phyloP scores from a whole-genome alignment of 2,329 filamentous ascomycete genomes.

The Lomentospora prolificans region DNA sequence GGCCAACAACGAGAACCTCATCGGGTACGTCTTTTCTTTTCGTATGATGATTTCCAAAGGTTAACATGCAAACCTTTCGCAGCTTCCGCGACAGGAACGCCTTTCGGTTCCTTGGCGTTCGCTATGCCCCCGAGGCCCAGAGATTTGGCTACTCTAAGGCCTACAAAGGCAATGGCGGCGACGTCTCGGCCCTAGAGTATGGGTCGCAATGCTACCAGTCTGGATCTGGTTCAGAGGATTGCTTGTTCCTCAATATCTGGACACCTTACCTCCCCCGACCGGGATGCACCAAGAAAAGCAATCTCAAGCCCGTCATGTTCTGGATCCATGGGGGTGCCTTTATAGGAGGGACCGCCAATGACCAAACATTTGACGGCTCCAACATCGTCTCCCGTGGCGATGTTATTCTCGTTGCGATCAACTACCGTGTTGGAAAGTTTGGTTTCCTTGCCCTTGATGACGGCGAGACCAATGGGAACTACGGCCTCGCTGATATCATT shows the following conservation, averaged over 20 bases:
- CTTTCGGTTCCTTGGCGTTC: conserved; percentile 37
- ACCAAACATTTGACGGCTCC: conserved; percentile 40
- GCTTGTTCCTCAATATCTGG: conserved; percentile 35
- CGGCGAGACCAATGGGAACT: conserved; percentile 50
- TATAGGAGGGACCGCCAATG: conserved; percentile 30
- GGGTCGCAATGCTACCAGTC: conserved; percentile 27
- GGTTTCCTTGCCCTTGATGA: conserved; percentile 62
- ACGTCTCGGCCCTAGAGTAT: conserved; percentile 19
- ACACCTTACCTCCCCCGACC: conserved; percentile 28
- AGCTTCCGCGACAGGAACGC: conserved; percentile 34
- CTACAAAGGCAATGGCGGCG: conserved; percentile 20
- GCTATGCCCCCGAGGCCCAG: conserved; percentile 27
- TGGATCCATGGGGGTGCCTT: conserved; percentile 66
- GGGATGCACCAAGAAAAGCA: conserved; percentile 19
- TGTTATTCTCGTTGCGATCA: conserved; percentile 64
- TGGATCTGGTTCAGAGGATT: conserved; percentile 26
- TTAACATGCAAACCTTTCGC: conserved; percentile 9
- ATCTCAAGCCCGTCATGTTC: conserved; percentile 52
- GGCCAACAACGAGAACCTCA: conserved; percentile 27
- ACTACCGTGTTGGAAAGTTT: conserved; percentile 67
- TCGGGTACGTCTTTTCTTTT: conserved; percentile 15
- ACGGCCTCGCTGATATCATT: conserved; percentile 64
- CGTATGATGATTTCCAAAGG: neutral
- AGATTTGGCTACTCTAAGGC: conserved; percentile 28
- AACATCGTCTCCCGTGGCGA: conserved; percentile 36